Conservation (phyloP, 768 basidiomycete genomes). For the Tephrocybe sp. region DNA sequence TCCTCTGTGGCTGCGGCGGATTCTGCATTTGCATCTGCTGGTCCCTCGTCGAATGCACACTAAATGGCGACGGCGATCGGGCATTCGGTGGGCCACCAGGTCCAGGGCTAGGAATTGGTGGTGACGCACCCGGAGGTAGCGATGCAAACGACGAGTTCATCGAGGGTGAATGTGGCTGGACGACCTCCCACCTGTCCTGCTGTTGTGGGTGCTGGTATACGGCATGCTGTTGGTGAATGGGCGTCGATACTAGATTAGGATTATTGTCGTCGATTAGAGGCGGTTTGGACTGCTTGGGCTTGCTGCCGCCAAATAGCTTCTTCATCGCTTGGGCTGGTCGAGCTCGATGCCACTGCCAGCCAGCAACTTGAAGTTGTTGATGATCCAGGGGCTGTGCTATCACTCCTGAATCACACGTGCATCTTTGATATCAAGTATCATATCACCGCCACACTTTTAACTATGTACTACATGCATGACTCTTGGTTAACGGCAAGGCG, state of each 20-base stretch:
- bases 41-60: slow-evolving; percentile 25
- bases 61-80: slow-evolving; percentile 50
- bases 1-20: slow-evolving; percentile 18
- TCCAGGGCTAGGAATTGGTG: slow-evolving; percentile 37
- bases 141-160: slow-evolving; percentile 54
- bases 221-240: slow-evolving; percentile 39
- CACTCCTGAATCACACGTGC: too few relatives aligned
- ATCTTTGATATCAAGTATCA: background rate
- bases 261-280: slow-evolving; percentile 28
- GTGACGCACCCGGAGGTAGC: slow-evolving; percentile 43
- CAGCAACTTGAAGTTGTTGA: background rate
- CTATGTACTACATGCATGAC: too few relatives aligned
- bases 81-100: too few relatives aligned
- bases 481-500: too few relatives aligned
- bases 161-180: slow-evolving; percentile 38
- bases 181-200: slow-evolving; percentile 46
- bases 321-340: slow-evolving; percentile 4
- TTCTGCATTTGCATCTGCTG: slow-evolving; percentile 22
- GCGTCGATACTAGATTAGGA: slow-evolving; percentile 24
- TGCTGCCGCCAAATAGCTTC: slow-evolving; percentile 27
- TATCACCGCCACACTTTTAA: slow-evolving; percentile 3
- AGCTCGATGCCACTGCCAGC: background rate
- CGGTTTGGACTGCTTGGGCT: slow-evolving; percentile 36
- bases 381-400: slow-evolving; percentile 11
- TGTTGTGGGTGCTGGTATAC: slow-evolving; percentile 26